A percentile compares a stretch with the other conserved stretches of the same genome.
These are phyloP conservation scores for Colletotrichum ledebouriae DNA, from an alignment of 2,329 filamentous ascomycete genomes.

Conservation along the genomic window DNA sequence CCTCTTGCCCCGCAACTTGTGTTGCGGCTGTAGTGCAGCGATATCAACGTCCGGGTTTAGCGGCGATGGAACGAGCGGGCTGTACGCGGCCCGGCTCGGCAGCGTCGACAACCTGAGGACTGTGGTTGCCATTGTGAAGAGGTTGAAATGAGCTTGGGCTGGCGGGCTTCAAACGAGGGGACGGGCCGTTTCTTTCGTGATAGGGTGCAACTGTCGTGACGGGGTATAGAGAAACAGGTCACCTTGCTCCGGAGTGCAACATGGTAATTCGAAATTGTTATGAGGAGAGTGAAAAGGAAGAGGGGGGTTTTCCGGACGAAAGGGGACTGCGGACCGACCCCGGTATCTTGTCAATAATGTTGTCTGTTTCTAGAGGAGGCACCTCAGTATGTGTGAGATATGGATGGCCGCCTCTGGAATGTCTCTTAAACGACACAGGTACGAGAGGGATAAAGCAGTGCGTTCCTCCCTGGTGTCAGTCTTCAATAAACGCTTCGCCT, in stretches of 20 bases:
- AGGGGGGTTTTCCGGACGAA: constrained; percentile 2
- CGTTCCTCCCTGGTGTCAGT: constrained; percentile 42
- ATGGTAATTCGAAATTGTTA: constrained; percentile 12
- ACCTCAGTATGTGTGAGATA: constrained; percentile 16
- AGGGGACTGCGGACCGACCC: constrained; percentile 1
- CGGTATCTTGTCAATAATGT: constrained; percentile 16
- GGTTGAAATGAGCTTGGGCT: background rate
- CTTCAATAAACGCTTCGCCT: background rate
- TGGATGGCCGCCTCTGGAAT: constrained; percentile 35
- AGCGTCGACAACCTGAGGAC: constrained; percentile 38
- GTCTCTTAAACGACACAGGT: constrained; percentile 38
- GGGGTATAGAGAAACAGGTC: constrained; percentile 11
- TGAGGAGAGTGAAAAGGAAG: constrained; percentile 6
- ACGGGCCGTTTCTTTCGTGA: constrained; percentile 23
- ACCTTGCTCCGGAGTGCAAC: constrained; percentile 9
- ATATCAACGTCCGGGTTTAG: constrained; percentile 46
- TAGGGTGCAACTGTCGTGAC: constrained; percentile 1
- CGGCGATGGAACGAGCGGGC: constrained; percentile 48
- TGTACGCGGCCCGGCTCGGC: constrained; percentile 43
- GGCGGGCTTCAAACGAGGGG: background rate
- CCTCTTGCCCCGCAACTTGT: constrained; percentile 40
- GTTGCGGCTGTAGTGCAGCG: constrained; percentile 38
- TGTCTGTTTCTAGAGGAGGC: background rate
- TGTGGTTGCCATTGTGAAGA: background rate
- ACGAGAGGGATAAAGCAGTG: constrained; percentile 38